phyloP scores from a whole-genome alignment of 2,329 filamentous ascomycete species.

The Colletotrichum simmondsii region DNA sequence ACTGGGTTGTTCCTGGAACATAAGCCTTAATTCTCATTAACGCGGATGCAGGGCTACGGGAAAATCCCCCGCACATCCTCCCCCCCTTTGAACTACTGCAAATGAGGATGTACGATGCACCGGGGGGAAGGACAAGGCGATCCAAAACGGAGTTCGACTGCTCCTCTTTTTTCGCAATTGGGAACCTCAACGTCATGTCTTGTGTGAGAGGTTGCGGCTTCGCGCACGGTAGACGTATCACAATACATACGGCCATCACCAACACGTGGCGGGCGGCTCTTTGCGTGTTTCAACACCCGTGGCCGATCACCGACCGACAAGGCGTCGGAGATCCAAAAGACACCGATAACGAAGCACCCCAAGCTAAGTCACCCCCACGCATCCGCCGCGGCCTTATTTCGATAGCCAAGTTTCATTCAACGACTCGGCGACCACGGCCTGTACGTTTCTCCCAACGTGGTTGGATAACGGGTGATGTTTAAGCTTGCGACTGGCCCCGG shows the following conservation, averaged over 20 bases:
- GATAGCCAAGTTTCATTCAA: not conserved
- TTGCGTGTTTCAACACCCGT: not conserved
- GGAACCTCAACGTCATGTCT: not conserved
- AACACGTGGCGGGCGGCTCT: not conserved
- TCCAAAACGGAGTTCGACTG: not conserved
- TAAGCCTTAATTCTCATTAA: not conserved
- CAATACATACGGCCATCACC: not conserved
- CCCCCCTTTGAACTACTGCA: too few species aligned
- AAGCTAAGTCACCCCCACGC: not conserved
- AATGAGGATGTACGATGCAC: not conserved
- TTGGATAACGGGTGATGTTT: not conserved
- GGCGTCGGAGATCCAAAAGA: not conserved
- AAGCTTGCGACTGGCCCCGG: not conserved
- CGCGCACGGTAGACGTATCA: conserved; percentile 23
- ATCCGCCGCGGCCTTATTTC: not conserved
- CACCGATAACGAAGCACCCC: not conserved
- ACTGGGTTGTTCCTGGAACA: conserved; percentile 9
- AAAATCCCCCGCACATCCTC: conserved; percentile 20
- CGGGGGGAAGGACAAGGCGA: not conserved
- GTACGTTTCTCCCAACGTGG: not conserved
- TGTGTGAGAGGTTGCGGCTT: conserved; percentile 12
- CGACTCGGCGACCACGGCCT: not conserved
- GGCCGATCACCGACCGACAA: not conserved
- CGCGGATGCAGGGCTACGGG: conserved; percentile 13
- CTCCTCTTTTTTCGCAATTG: not conserved